Conservation (phyloP, 345 rosid species). For the Lagerstroemia speciosa region DNA sequence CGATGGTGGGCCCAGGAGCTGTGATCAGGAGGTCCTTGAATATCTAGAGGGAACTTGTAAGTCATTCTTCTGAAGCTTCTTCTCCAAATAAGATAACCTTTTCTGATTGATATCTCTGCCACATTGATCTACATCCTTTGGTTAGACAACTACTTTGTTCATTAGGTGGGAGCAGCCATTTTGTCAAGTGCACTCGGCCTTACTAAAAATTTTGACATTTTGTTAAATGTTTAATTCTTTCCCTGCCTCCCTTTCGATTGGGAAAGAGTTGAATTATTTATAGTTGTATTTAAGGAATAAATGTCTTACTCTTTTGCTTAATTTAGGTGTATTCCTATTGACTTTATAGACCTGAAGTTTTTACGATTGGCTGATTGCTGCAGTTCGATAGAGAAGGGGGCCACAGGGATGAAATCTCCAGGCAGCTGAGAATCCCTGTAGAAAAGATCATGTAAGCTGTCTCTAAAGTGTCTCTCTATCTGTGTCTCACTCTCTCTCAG, state of each 20-base stretch:
- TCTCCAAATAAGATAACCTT: too few species aligned
- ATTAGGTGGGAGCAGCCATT: too few species aligned
- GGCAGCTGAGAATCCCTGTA: constrained; percentile 62
- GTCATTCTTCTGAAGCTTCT: constrained; percentile 17
- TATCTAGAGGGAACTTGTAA: constrained; percentile 65
- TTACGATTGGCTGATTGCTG: constrained; percentile 12
- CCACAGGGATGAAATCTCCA: constrained; percentile 67
- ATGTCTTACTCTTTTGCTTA: background rate
- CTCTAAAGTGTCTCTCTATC: background rate
- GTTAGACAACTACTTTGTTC: too few species aligned
- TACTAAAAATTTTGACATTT: background rate
- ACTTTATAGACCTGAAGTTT: background rate
- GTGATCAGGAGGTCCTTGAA: constrained; percentile 66
- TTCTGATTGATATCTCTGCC: background rate
- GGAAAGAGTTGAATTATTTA: background rate
- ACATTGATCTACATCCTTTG: too few species aligned
- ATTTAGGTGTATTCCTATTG: background rate
- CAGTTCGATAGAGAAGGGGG: constrained; percentile 75
- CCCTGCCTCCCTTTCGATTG: background rate
- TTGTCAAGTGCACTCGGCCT: too few species aligned
- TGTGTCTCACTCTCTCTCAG: background rate
- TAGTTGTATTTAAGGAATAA: background rate
- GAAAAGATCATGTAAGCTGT: constrained; percentile 67
- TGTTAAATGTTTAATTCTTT: background rate
- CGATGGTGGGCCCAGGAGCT: constrained; percentile 50